Conservation (phyloP, 2,329 filamentous ascomycete species). For the Venturiaceae sp. region DNA sequence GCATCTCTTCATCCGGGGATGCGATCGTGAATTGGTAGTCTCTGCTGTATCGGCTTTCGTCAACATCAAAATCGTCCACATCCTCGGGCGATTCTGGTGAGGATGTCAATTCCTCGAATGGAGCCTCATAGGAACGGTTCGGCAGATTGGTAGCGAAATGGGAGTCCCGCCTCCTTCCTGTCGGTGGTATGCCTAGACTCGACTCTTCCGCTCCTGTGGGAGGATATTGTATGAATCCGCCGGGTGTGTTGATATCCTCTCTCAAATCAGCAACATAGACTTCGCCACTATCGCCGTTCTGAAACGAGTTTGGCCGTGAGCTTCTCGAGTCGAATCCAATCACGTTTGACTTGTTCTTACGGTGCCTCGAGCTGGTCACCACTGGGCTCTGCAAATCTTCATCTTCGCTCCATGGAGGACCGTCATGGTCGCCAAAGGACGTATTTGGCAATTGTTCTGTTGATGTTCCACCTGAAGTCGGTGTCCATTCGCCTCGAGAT, state of each 20-base stretch:
- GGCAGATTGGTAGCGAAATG: constrained; percentile 42
- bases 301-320: constrained; percentile 21
- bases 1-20: constrained; percentile 93
- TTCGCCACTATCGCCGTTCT: constrained; percentile 59
- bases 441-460: constrained; percentile 70
- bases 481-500: constrained; percentile 1
- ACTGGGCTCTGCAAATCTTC: constrained; percentile 86
- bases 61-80: constrained; percentile 38
- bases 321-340: constrained; percentile 29
- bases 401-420: constrained; percentile 90
- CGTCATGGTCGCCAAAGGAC: constrained; percentile 62
- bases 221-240: constrained; percentile 72
- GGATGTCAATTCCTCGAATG: constrained; percentile 18
- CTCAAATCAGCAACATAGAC: constrained; percentile 60
- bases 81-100: constrained; percentile 28
- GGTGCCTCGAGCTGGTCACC: constrained; percentile 74
- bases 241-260: constrained; percentile 61
- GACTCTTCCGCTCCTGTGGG: constrained; percentile 18
- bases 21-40: constrained; percentile 95
- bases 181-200: constrained; percentile 20
- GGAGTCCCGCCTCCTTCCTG: constrained; percentile 35
- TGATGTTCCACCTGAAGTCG: not conserved
- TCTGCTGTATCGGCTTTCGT: constrained; percentile 74
- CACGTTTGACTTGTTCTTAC: constrained; percentile 57
- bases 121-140: constrained; percentile 26